A percentile compares a stretch with the other conserved stretches of the same genome.
Evolutionary conservation across 2,329 filamentous ascomycete species (phyloP).

Genomic region (Calonectria hawksworthii): DNA sequence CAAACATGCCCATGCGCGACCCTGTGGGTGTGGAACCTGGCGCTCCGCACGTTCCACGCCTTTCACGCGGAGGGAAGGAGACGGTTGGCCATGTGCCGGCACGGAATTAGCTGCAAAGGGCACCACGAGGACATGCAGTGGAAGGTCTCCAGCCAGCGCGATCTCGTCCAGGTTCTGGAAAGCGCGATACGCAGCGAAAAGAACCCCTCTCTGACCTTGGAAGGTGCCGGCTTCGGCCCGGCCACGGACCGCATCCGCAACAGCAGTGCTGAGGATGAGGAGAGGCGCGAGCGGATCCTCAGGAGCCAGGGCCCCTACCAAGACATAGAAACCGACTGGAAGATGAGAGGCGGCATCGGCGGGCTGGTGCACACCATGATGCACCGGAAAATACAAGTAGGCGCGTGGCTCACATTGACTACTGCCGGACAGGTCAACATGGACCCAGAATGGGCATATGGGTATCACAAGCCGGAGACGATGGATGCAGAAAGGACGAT

Average conservation of each 20-base stretch:
- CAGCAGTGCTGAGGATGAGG: not conserved
- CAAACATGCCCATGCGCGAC: not conserved
- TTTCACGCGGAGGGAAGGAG: not conserved
- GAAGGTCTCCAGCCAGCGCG: not conserved
- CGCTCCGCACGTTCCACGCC: slow-evolving; percentile 6
- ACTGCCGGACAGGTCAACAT: not conserved
- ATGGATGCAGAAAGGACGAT: not conserved
- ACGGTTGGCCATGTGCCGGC: not conserved
- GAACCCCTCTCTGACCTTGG: not conserved
- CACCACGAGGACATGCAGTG: slow-evolving; percentile 4
- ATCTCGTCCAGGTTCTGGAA: not conserved
- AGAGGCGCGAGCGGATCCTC: not conserved
- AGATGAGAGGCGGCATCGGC: not conserved
- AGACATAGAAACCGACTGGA: not conserved
- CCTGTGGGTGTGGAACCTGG: not conserved
- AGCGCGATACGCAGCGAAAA: not conserved
- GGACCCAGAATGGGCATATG: not conserved
- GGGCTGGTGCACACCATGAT: slow-evolving; percentile 8
- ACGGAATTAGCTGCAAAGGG: not conserved
- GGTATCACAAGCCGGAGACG: not conserved
- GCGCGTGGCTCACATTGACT: not conserved
- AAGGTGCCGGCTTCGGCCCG: not conserved
- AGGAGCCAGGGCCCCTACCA: not conserved
- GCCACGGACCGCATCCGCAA: not conserved
- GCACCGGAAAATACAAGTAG: not conserved